phyloP scores from a whole-genome alignment of 2,329 filamentous ascomycete genomes.

The Fusarium tupiense region DNA sequence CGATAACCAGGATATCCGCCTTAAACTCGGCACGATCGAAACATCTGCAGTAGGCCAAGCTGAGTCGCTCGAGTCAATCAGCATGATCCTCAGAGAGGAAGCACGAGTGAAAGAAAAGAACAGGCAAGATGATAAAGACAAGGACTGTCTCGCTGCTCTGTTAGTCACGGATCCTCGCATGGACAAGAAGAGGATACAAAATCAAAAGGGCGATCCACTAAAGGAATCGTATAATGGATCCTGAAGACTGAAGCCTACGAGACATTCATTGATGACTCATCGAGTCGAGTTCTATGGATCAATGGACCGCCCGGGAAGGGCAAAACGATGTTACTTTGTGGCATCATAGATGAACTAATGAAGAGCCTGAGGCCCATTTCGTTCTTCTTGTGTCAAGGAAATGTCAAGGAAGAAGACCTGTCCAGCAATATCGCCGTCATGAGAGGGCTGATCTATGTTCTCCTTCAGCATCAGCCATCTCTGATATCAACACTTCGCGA shows the following conservation, averaged over 20 bases:
- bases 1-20: accelerated
- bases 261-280: accelerated
- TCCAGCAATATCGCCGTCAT: accelerated
- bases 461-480: accelerated
- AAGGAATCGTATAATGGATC: neutral
- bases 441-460: neutral
- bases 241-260: accelerated
- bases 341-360: accelerated
- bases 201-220: accelerated
- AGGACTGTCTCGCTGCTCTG: accelerated
- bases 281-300: accelerated
- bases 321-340: accelerated
- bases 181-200: neutral
- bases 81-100: accelerated
- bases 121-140: accelerated
- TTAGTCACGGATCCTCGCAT: neutral
- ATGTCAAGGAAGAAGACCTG: neutral
- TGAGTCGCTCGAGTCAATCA: accelerated
- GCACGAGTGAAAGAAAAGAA: accelerated
- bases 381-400: accelerated
- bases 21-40: accelerated
- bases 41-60: accelerated
- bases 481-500: accelerated
- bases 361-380: accelerated
- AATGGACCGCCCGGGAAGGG: neutral